Evolutionary conservation across 2,329 filamentous ascomycete genomes (phyloP).

Genomic region (Stagonosporopsis rhizophila): DNA sequence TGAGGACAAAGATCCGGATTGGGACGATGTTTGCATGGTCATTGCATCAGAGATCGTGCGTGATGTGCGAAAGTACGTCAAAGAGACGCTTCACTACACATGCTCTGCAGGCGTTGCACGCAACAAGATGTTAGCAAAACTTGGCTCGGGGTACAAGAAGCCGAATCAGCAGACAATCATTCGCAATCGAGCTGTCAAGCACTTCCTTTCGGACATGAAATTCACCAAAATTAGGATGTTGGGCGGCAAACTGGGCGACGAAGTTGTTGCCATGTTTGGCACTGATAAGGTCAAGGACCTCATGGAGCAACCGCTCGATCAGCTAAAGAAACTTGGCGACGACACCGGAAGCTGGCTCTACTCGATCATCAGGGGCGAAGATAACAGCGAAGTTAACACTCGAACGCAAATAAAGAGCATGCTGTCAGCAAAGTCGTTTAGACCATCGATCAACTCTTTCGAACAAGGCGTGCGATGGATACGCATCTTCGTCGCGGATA

Average conservation of each 20-base stretch:
- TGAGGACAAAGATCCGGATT: constrained; percentile 85
- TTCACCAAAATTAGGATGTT: constrained; percentile 64
- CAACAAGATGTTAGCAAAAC: constrained; percentile 95
- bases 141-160: constrained; percentile 91
- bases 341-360: constrained; percentile 88
- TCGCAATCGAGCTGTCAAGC: constrained; percentile 78
- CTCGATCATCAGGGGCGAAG: constrained; percentile 82
- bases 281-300: constrained; percentile 82
- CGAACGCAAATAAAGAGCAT: constrained; percentile 96
- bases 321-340: constrained; percentile 79
- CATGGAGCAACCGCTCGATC: constrained; percentile 73
- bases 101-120: constrained; percentile 87
- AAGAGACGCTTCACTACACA: constrained; percentile 78
- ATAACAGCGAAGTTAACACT: constrained; percentile 86
- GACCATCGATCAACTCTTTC: constrained; percentile 77
- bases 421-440: constrained; percentile 95
- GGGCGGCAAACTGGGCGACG: constrained; percentile 70
- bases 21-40: constrained; percentile 90
- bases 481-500: constrained; percentile 88
- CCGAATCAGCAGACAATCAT: constrained; percentile 95
- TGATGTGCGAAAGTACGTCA: constrained; percentile 72
- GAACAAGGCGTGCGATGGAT: constrained; percentile 88
- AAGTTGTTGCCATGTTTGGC: constrained; percentile 79
- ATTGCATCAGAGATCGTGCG: constrained; percentile 90
- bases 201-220: constrained; percentile 84